phyloP scores from a whole-genome alignment of 805 yeast species.

The Hermanozyma aechmeae region DNA sequence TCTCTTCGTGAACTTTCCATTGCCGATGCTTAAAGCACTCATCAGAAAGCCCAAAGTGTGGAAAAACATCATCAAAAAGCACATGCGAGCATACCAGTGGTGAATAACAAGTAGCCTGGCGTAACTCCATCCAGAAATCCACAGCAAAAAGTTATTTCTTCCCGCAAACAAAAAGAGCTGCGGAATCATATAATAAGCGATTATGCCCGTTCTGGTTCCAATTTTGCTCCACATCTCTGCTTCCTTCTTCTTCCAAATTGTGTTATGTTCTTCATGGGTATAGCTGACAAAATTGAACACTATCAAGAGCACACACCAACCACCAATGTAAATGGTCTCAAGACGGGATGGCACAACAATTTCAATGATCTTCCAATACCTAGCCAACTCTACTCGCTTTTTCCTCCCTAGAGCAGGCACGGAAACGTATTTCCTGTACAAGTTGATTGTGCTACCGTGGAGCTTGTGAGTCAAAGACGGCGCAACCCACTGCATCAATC shows the following conservation, averaged over 20 bases:
- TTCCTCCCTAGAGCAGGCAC: not conserved
- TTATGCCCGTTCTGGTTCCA: slow-evolving; percentile 37
- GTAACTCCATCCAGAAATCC: slow-evolving; percentile 53
- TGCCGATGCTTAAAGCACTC: slow-evolving; percentile 11
- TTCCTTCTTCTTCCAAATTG: not conserved
- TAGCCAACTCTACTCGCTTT: not conserved
- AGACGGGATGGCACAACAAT: not conserved
- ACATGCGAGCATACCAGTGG: slow-evolving; percentile 52
- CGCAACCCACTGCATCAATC: slow-evolving; percentile 8
- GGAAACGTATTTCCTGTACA: not conserved
- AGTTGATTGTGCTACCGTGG: not conserved
- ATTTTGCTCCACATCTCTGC: not conserved
- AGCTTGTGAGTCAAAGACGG: not conserved
- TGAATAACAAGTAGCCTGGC: slow-evolving; percentile 56
- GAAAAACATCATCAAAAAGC: slow-evolving; percentile 39
- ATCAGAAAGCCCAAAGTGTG: slow-evolving; percentile 34
- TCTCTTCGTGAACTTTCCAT: not conserved
- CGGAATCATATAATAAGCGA: slow-evolving; percentile 42
- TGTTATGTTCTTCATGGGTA: not conserved
- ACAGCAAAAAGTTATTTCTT: slow-evolving; percentile 59
- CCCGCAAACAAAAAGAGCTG: slow-evolving; percentile 54
- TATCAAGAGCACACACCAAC: not conserved
- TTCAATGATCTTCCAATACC: not conserved
- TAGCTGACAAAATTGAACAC: not conserved
- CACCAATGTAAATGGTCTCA: not conserved